Conservation (phyloP, 1,139 yeast species). For the Hyphopichia burtonii region DNA sequence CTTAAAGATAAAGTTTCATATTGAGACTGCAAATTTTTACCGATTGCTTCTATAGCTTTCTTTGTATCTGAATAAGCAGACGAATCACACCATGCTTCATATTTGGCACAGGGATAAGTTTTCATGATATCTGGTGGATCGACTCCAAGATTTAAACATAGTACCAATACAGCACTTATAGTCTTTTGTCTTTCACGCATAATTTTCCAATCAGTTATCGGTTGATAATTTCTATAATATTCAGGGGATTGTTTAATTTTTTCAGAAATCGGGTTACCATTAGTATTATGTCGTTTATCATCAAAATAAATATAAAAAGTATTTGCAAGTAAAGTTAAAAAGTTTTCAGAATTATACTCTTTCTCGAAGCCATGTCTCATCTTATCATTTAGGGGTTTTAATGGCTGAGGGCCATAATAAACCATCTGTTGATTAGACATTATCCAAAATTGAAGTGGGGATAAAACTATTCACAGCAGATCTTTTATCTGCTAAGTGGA, state of each 20-base stretch:
- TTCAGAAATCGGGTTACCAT: slow-evolving; percentile 77
- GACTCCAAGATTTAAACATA: slow-evolving; percentile 90
- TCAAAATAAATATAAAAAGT: slow-evolving; percentile 79
- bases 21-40: slow-evolving; percentile 82
- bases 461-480: too few relatives aligned
- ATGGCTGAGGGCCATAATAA: slow-evolving; percentile 32
- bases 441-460: too few relatives aligned
- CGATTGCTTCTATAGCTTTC: slow-evolving; percentile 89
- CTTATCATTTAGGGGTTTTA: slow-evolving; percentile 50
- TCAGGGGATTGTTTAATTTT: slow-evolving; percentile 46
- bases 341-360: slow-evolving; percentile 63
- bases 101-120: slow-evolving; percentile 90
- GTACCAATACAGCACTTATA: slow-evolving; percentile 87
- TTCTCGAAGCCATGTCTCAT: slow-evolving; percentile 83
- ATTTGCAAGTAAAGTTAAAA: slow-evolving; percentile 62
- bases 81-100: slow-evolving; percentile 95
- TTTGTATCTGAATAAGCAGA: slow-evolving; percentile 79
- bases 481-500: too few relatives aligned
- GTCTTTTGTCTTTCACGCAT: slow-evolving; percentile 91
- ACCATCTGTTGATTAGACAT: slow-evolving; percentile 18
- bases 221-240: slow-evolving; percentile 56
- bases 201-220: slow-evolving; percentile 85
- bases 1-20: slow-evolving; percentile 86
- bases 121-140: slow-evolving; percentile 97
- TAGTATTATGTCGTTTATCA: slow-evolving; percentile 88